These are phyloP conservation scores for Macrotyloma uniflorum DNA, from an alignment of 306 rosid species.

Conservation along the genomic window DNA sequence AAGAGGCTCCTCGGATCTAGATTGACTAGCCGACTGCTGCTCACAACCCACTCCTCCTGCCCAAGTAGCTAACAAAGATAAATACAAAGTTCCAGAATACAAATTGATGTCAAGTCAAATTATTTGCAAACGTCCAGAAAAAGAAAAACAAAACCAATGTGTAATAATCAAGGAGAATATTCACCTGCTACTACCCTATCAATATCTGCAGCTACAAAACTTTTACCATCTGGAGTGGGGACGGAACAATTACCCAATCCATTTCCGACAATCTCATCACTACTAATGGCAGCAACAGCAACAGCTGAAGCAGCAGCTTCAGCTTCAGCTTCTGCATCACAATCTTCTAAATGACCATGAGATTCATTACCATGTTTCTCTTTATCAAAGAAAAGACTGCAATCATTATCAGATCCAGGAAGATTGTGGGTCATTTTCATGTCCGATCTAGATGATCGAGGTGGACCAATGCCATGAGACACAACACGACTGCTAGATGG, in stretches of 20 bases:
- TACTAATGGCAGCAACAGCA: constrained; percentile 94
- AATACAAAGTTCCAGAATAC: constrained; percentile 16
- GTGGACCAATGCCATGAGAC: constrained; percentile 75
- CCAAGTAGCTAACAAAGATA: constrained; percentile 17
- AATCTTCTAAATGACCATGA: constrained; percentile 68
- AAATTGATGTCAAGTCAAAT: not conserved
- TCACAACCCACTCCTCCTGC: constrained; percentile 74
- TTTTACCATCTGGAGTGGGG: constrained; percentile 63
- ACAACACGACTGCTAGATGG: constrained; percentile 60
- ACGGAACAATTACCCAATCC: constrained; percentile 63
- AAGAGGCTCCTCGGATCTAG: constrained; percentile 84
- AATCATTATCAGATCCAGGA: constrained; percentile 66
- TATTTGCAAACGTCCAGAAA: constrained; percentile 5
- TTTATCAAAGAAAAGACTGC: constrained; percentile 74
- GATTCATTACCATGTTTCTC: constrained; percentile 65
- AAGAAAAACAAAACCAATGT: not conserved
- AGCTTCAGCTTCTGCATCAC: constrained; percentile 80
- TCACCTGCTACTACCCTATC: constrained; percentile 68
- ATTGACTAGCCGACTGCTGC: constrained; percentile 62
- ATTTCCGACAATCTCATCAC: constrained; percentile 79
- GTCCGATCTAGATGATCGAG: constrained; percentile 64
- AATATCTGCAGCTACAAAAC: constrained; percentile 58
- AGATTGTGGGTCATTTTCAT: constrained; percentile 65
- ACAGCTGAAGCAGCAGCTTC: constrained; percentile 99
- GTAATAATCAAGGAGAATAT: not conserved